phyloP scores from a whole-genome alignment of 108 stramenopile genomes.

The Pseudonitzschia pungens region DNA sequence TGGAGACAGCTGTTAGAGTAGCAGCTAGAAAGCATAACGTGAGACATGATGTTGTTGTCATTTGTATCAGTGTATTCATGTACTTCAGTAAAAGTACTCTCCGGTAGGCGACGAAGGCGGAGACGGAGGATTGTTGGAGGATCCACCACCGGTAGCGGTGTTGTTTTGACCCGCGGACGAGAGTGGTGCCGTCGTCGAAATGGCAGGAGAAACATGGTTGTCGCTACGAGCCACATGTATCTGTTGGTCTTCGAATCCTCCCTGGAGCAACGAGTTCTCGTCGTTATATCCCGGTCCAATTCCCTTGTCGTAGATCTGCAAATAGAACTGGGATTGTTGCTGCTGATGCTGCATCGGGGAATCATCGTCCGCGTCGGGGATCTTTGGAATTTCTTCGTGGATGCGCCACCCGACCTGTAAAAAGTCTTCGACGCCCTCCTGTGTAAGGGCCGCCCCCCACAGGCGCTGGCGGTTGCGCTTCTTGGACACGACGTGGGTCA shows the following conservation, averaged over 20 bases:
- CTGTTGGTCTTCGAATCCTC: constrained; percentile 7
- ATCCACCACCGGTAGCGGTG: no score
- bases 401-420: constrained; percentile 28
- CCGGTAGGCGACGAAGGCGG: no score
- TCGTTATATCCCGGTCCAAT: constrained; percentile 29
- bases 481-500: not conserved
- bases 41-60: no score
- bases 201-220: not conserved
- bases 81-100: no score
- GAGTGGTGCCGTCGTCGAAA: constrained; percentile 1
- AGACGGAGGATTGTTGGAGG: no score
- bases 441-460: constrained; percentile 26
- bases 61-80: no score
- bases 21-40: no score
- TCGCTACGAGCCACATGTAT: not conserved
- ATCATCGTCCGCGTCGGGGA: not conserved
- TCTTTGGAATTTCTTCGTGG: constrained; percentile 10
- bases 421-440: constrained; percentile 27
- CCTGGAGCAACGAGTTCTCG: constrained; percentile 35
- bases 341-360: not conserved
- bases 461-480: constrained; percentile 3
- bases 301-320: constrained; percentile 36
- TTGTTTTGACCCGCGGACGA: no score
- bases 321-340: constrained; percentile 8
- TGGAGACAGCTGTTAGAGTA: no score